Evolutionary conservation across 768 basidiomycete genomes (phyloP).

Genomic region (Tricholomella constricta): DNA sequence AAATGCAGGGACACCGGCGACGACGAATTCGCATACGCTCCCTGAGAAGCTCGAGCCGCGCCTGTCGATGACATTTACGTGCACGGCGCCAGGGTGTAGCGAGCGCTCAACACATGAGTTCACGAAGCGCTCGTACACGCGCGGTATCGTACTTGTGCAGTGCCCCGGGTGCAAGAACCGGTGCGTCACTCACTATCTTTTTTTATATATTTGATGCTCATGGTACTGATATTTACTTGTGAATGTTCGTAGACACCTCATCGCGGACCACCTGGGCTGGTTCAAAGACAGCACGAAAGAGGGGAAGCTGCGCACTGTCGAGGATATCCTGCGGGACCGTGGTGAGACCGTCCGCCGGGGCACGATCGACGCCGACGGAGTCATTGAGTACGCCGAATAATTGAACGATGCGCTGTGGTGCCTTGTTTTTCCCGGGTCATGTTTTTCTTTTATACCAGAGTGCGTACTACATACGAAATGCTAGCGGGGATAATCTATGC

Average conservation of each 20-base stretch:
- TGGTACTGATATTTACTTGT: slow-evolving; percentile 1
- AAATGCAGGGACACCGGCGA: not conserved
- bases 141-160: slow-evolving; percentile 87
- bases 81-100: slow-evolving; percentile 72
- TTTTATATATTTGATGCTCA: not conserved
- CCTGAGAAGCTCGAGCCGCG: slow-evolving; percentile 55
- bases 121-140: slow-evolving; percentile 79
- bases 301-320: slow-evolving; percentile 75
- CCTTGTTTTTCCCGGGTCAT: not conserved
- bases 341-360: slow-evolving; percentile 75
- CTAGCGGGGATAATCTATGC: not conserved
- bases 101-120: slow-evolving; percentile 87
- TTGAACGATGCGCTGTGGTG: not conserved
- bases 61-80: slow-evolving; percentile 82
- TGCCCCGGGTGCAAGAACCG: slow-evolving; percentile 91
- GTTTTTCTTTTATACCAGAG: slow-evolving; percentile 4
- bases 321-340: slow-evolving; percentile 75
- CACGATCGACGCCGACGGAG: slow-evolving; percentile 47
- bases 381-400: slow-evolving; percentile 50
- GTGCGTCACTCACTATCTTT: slow-evolving; percentile 41
- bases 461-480: slow-evolving; percentile 9
- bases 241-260: slow-evolving; percentile 60
- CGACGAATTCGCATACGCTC: slow-evolving; percentile 29
- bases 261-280: slow-evolving; percentile 92
- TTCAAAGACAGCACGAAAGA: slow-evolving; percentile 81